Conservation (phyloP, 805 yeast species). For the Kodamaea neixiangensis region DNA sequence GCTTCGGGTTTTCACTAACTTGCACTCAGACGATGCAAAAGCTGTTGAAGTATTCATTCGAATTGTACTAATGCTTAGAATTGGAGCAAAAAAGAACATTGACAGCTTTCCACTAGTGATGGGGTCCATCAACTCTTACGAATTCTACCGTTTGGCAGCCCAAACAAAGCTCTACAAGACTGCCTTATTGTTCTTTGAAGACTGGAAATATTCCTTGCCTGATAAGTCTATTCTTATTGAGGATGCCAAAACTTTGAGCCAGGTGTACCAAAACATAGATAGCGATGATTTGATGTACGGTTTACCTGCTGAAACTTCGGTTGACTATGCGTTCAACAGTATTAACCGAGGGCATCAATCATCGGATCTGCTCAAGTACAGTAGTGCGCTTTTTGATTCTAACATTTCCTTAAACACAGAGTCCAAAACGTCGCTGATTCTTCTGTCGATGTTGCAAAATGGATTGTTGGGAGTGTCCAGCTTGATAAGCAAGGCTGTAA, state of each 20-base stretch:
- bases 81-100: conserved; percentile 36
- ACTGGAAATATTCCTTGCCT: conserved; percentile 18
- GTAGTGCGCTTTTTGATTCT: conserved; percentile 56
- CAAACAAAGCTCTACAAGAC: conserved; percentile 38
- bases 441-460: conserved; percentile 39
- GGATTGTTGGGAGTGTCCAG: conserved; percentile 64
- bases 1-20: conserved; percentile 13
- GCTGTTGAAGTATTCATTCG: conserved; percentile 21
- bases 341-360: conserved; percentile 18
- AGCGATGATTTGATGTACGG: conserved; percentile 60
- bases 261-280: conserved; percentile 54
- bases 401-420: background rate
- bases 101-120: conserved; percentile 30
- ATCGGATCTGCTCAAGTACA: conserved; percentile 49
- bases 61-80: conserved; percentile 36
- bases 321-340: conserved; percentile 48
- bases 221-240: background rate
- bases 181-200: conserved; percentile 52
- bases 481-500: conserved; percentile 33
- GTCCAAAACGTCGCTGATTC: background rate
- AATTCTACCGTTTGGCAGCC: conserved; percentile 33
- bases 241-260: conserved; percentile 20
- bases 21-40: conserved; percentile 7
- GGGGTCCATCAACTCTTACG: conserved; percentile 26
- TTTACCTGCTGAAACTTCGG: conserved; percentile 56